Conservation (phyloP, 1,139 yeast species). For the Zhuliangozyma blackwelliae region DNA sequence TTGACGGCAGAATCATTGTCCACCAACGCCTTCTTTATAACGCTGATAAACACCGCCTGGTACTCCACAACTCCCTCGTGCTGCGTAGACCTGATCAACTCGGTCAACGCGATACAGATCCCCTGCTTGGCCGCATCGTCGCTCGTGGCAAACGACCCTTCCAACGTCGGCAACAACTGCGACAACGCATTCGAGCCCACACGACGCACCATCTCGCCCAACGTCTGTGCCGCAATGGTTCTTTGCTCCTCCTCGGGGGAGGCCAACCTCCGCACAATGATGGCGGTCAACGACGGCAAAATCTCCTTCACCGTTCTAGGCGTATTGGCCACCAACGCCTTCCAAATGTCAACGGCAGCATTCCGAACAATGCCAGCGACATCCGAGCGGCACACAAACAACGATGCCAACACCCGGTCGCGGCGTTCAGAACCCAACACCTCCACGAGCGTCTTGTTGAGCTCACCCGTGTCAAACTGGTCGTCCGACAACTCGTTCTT, state of each 20-base stretch:
- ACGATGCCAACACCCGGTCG: slow-evolving; percentile 75
- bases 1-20: slow-evolving; percentile 74
- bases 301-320: slow-evolving; percentile 96
- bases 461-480: slow-evolving; percentile 55
- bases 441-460: slow-evolving; percentile 65
- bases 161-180: slow-evolving; percentile 80
- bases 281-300: slow-evolving; percentile 73
- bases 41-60: slow-evolving; percentile 66
- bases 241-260: slow-evolving; percentile 75
- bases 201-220: slow-evolving; percentile 93
- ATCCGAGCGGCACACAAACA: slow-evolving; percentile 93
- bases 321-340: slow-evolving; percentile 91
- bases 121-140: slow-evolving; percentile 91
- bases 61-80: slow-evolving; percentile 58
- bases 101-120: slow-evolving; percentile 89
- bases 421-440: slow-evolving; percentile 86
- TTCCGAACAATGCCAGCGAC: slow-evolving; percentile 81
- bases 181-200: slow-evolving; percentile 88
- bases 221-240: slow-evolving; percentile 85
- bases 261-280: slow-evolving; percentile 80
- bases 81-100: slow-evolving; percentile 73
- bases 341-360: slow-evolving; percentile 96
- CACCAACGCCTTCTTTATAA: slow-evolving; percentile 74
- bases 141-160: slow-evolving; percentile 55
- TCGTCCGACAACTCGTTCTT: slow-evolving; percentile 65